phyloP scores from a whole-genome alignment of 345 rosid genomes.

The Mangifera indica region DNA sequence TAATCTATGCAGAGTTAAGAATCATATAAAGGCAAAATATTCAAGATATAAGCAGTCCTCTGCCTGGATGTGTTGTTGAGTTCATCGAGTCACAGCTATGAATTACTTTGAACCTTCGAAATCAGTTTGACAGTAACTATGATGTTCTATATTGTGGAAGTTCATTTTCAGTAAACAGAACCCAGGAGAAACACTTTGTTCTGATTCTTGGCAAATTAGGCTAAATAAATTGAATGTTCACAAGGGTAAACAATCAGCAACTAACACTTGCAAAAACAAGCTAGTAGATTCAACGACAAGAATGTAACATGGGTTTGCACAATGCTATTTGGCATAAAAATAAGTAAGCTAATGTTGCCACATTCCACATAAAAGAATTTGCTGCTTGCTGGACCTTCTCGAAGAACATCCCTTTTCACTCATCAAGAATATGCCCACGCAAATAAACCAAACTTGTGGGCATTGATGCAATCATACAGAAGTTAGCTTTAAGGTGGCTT shows the following conservation, averaged over 20 bases:
- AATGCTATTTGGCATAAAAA: conserved; percentile 2
- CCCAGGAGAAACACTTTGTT: not conserved
- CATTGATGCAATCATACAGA: conserved; percentile 47
- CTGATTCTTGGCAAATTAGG: conserved; percentile 16
- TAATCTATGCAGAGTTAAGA: not conserved
- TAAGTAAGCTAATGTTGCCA: conserved; percentile 18
- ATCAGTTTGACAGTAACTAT: not conserved
- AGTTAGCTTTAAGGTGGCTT: conserved; percentile 39
- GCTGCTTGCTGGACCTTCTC: conserved; percentile 20
- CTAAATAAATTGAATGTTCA: not conserved
- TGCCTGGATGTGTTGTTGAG: too few species aligned
- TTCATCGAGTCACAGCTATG: not conserved
- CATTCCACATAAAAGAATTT: conserved; percentile 24
- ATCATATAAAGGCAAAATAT: not conserved
- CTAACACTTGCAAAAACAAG: too few species aligned
- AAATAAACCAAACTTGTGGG: conserved; percentile 37
- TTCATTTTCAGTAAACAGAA: not conserved
- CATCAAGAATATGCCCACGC: conserved; percentile 26
- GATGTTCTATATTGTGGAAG: not conserved
- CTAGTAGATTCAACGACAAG: conserved; percentile 24
- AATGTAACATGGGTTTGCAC: conserved; percentile 13
- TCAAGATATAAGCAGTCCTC: not conserved
- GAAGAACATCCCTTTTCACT: conserved; percentile 10
- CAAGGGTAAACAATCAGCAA: not conserved
- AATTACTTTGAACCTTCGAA: too few species aligned